Evolutionary conservation across 306 rosid genomes (phyloP), one percentile per base, ranked within the genome.

Genomic region (Rosa persica): DNA sequence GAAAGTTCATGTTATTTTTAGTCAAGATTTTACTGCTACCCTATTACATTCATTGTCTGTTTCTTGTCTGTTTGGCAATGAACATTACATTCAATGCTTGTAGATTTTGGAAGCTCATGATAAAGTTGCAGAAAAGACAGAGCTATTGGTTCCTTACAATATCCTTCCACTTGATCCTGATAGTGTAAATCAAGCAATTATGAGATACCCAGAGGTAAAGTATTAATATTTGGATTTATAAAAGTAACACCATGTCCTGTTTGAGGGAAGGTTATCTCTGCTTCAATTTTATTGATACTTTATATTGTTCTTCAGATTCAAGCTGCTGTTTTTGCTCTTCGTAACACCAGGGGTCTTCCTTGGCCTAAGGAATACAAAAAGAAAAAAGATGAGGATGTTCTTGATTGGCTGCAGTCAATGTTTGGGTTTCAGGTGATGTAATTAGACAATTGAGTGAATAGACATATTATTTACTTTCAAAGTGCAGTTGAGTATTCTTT

Each of bases 111-210:
- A 95, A 82, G 91, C 97, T 78, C 98, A 95, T 79, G 91, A 83
- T 86, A 92, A 95, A 86, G 98, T 95, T 85, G 93, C 97, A 27
- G 97, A 92, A 86, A 95, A 95, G 87, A 91, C 98, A 36, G 91
- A 92, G 90, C 89, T 92, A n/a, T 89, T 84, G 78, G 93, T 90
- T 74, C 98, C 98, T 38, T 95, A 85, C 87, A 95, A 95, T 83
- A 95, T 95, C 88, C 98, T 95, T 89, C 98, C 98, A 65, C 96
- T 95, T 75, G 98, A 95, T 89, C 98, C 97, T 80, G 98, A 95
- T 76, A 95, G 98, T 86, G 91, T 89, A 74, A 88, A 89, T 79
- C 98, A 95, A 84, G 93, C 98, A 54, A 91, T 95, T 82, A 95
- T 92, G 98, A 91, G 80, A 86, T 93, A 89, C 71, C 98, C 96